Conservation (phyloP, 352 stramenopile species). For the Phytophthora ohioensis region DNA sequence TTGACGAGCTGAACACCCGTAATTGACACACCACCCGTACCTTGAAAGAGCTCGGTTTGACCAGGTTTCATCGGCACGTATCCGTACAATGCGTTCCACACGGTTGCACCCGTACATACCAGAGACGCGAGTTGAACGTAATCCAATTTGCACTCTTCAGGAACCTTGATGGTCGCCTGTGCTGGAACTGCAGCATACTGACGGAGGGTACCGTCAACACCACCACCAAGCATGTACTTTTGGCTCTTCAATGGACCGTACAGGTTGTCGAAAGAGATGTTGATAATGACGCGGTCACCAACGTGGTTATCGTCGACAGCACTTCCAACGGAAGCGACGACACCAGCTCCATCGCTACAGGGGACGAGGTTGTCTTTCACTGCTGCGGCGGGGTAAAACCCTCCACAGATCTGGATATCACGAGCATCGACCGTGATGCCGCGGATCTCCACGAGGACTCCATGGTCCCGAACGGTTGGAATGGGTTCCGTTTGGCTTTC, state of each 20-base stretch:
- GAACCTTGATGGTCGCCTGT: constrained; percentile 39
- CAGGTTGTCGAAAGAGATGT: constrained; percentile 35
- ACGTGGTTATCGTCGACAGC: constrained; percentile 25
- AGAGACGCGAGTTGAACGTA: constrained; percentile 40
- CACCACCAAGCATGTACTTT: constrained; percentile 29
- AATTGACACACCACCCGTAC: constrained; percentile 45
- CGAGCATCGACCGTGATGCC: constrained; percentile 39
- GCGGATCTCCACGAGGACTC: constrained; percentile 41
- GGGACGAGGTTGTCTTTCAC: constrained; percentile 39
- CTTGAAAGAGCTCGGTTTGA: constrained; percentile 34
- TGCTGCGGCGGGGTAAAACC: constrained; percentile 21
- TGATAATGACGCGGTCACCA: constrained; percentile 41
- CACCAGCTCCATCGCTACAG: constrained; percentile 38
- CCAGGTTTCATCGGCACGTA: constrained; percentile 34
- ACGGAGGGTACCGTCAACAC: constrained; percentile 40
- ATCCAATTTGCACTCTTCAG: constrained; percentile 27
- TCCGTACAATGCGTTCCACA: constrained; percentile 43
- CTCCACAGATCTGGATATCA: constrained; percentile 30
- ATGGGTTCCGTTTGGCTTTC: constrained; percentile 18
- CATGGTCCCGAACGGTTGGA: constrained; percentile 18
- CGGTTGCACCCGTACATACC: constrained; percentile 37
- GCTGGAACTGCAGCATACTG: constrained; percentile 36
- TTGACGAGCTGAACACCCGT: constrained; percentile 40
- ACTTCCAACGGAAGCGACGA: constrained; percentile 27
- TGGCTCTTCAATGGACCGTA: constrained; percentile 33